phyloP scores from a whole-genome alignment of 768 basidiomycete genomes.

The Kwoniella europaea region DNA sequence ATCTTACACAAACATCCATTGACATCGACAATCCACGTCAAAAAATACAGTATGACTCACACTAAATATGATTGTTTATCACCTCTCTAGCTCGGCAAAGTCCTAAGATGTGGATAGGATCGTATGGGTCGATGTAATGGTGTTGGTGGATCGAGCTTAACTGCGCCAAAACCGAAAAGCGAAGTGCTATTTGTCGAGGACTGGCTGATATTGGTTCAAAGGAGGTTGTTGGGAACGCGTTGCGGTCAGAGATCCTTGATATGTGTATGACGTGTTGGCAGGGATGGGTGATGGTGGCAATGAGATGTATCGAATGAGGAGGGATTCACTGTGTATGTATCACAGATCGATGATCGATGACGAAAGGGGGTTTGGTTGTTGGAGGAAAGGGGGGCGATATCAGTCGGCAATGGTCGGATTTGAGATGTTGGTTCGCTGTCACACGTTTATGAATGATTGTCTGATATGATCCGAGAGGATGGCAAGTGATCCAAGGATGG shows the following conservation, averaged over 20 bases:
- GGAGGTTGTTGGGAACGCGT: background rate
- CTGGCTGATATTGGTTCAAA: background rate
- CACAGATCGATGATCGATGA: background rate
- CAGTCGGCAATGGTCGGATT: background rate
- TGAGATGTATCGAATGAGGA: too few relatives aligned
- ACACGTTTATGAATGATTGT: background rate
- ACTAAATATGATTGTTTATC: background rate
- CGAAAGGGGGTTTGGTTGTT: background rate
- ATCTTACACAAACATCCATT: background rate
- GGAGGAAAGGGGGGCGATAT: background rate
- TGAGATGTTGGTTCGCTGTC: background rate
- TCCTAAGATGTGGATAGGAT: background rate
- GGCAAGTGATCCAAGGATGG: background rate
- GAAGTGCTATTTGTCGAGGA: background rate
- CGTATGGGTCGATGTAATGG: background rate
- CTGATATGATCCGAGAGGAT: background rate
- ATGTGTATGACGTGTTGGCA: too few relatives aligned
- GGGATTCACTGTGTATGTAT: background rate
- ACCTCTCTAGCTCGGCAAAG: background rate
- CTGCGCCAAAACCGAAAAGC: background rate
- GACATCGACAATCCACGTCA: background rate
- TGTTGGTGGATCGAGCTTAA: background rate
- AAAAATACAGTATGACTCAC: background rate
- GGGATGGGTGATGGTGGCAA: too few relatives aligned
- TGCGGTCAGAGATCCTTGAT: background rate